These are phyloP conservation scores for Trichoderma atrobrunneum DNA, from an alignment of 2,329 filamentous ascomycete genomes.

Conservation along the genomic window DNA sequence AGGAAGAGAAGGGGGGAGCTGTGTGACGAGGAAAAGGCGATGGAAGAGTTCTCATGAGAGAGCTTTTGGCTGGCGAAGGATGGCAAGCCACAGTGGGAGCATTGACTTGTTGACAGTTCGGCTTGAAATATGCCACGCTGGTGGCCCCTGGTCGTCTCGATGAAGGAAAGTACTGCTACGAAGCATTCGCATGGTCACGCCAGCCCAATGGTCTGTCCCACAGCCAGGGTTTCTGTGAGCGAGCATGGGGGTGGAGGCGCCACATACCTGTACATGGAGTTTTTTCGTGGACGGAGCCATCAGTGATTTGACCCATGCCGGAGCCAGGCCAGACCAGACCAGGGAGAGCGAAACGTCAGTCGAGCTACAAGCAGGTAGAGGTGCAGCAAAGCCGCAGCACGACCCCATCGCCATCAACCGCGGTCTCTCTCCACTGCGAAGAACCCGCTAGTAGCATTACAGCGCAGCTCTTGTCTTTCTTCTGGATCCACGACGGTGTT, in stretches of 20 bases:
- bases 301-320: conserved; percentile 14
- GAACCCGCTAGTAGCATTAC: conserved; percentile 11
- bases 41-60: conserved; percentile 5
- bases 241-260: conserved; percentile 18
- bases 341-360: conserved; percentile 19
- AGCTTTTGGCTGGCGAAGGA: conserved; percentile 5
- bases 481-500: conserved; percentile 7
- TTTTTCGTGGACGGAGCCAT: conserved; percentile 17
- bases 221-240: conserved; percentile 13
- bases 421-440: conserved; percentile 13
- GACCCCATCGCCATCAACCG: conserved; percentile 14
- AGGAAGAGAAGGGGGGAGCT: not conserved
- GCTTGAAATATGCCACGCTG: conserved; percentile 16
- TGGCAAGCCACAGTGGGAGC: conserved; percentile 18
- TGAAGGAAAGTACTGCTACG: conserved; percentile 13
- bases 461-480: conserved; percentile 15
- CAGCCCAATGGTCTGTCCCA: conserved; percentile 19
- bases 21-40: conserved; percentile 10
- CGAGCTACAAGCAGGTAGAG: conserved; percentile 9
- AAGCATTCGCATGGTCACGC: conserved; percentile 18
- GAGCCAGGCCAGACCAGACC: not conserved
- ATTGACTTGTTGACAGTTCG: conserved; percentile 16
- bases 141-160: conserved; percentile 10
- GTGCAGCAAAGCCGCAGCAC: conserved; percentile 13
- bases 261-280: conserved; percentile 4